A percentile compares a stretch with the other conserved stretches of the same genome.
phyloP scores from a whole-genome alignment of 768 basidiomycete genomes.

The Auriscalpium microsporum region DNA sequence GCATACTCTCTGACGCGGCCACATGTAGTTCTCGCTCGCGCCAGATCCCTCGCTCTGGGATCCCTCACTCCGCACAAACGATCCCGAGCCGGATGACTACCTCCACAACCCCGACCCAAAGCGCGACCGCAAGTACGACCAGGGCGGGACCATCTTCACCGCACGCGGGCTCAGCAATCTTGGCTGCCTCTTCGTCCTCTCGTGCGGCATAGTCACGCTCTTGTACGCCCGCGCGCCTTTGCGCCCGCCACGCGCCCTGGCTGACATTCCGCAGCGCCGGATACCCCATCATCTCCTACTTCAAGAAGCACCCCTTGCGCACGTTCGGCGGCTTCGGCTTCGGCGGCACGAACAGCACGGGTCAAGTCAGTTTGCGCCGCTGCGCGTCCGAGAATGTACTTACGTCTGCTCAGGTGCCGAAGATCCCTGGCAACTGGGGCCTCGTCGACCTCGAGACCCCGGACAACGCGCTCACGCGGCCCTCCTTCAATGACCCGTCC shows the following conservation, averaged over 20 bases:
- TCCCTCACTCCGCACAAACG: slow-evolving; percentile 9
- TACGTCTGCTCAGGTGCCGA: slow-evolving; percentile 42
- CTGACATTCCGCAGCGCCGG: slow-evolving; percentile 20
- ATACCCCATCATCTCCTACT: slow-evolving; percentile 28
- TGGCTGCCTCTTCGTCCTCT: slow-evolving; percentile 22
- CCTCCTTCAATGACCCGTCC: slow-evolving; percentile 51
- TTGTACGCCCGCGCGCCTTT: slow-evolving; percentile 1
- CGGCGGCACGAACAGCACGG: slow-evolving; percentile 39
- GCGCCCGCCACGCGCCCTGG: neutral
- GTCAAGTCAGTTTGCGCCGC: slow-evolving; percentile 26
- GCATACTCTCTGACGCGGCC: neutral
- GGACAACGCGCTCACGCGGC: slow-evolving; percentile 40
- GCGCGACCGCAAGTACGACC: slow-evolving; percentile 23
- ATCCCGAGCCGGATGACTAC: slow-evolving; percentile 22
- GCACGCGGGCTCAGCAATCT: slow-evolving; percentile 31
- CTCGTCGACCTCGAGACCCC: slow-evolving; percentile 58
- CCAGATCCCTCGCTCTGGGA: slow-evolving; percentile 25
- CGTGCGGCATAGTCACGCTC: slow-evolving; percentile 1
- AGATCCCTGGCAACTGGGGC: slow-evolving; percentile 31
- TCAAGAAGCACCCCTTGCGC: slow-evolving; percentile 15
- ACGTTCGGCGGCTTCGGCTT: slow-evolving; percentile 34
- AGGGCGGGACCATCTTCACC: slow-evolving; percentile 30
- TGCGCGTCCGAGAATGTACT: neutral
- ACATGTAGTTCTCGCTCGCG: slow-evolving; percentile 14
- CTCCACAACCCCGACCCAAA: slow-evolving; percentile 25